Evolutionary conservation across 129 eudicot species (phyloP), one percentile per base, ranked within the genome.

Genomic region (Sambucus nigra): DNA sequence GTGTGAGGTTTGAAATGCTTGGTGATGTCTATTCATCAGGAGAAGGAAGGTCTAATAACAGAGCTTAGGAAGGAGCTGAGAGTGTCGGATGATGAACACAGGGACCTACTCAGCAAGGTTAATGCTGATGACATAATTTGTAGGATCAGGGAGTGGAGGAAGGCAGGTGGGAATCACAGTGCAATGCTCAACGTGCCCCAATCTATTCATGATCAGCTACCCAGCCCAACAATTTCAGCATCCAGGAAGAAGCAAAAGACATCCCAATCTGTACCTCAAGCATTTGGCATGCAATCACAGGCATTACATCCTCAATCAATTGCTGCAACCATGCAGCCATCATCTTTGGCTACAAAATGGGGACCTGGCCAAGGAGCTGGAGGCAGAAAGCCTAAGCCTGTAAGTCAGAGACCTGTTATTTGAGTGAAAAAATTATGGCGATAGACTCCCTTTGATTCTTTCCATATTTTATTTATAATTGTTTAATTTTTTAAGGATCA

Each of bases 41-140:
- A 86, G 60, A 92, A 92, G 57, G 99, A 92, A 75, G 94, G 96
- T 29, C 68, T 92, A 13, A 92, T 92, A 61, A 92, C 99, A 54
- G 99, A 92, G 75, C 92, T 92, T 54, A 76, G 99, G 51, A 92
- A 86, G 75, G 99, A 92, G 68, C 68, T 92, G 63, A 76, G 99
- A 64, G 99, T 92, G 39, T 92, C 99, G 25, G 99, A 92, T 62
- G 99, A 92, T 28, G 99, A 92, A 68, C 99, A 92, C 61, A 71
- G 99, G 69, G 99, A 92, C 57, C 76, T 92, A 32, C 99, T 92
- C 25, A 60, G 77, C 50, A 84, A 79, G 68, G 96, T 92, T 51
- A 82, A 82, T 59, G 60, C 81, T n/a, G 99, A 92, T 73, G 94
- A 86, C 45, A 70, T 75, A 56, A 82, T 92, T 55, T 75, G 72